Evolutionary conservation across 768 basidiomycete genomes (phyloP), one percentile per base, ranked within the genome.

Genomic region (Leccinellum rugosiceps): DNA sequence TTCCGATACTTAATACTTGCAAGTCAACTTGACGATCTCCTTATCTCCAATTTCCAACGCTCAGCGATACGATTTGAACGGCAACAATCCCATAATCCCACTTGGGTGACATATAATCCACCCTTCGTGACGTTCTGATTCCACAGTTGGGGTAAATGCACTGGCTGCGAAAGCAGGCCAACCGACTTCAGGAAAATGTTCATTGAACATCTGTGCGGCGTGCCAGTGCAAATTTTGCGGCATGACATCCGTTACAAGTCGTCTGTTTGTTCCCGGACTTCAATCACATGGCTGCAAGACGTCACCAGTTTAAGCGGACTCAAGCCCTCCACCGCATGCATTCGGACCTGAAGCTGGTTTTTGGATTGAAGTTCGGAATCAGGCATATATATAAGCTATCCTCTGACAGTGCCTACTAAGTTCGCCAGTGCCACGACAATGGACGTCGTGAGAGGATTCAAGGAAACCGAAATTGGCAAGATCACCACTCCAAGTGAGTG

Each of bases 51-150:
- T 17, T 90, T 41, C 88, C 88, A 13, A 85, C 87, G 15, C 74
- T 91, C 28, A 77, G 82, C 43, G 87, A 90, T 57, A 91, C 88
- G 0, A 79, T 91, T 38, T 41, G 80, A 86, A 62, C 80, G 82
- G 90, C 89, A 88, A 90, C 88, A 2, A 75, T 78, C 50, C 74
- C 78, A 15, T 80, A 83, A 1, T n/a, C 35, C 35, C 75, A n/a
- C 35, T 35, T 38, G 38, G 54, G 54, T 58, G 10, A 54, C 50
- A 25, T 3, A 56, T 14, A 57, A 34, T 31, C 32, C 66, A 31
- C 59, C 66, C 13, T 43, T 53, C 21, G 3, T 35, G 34, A 35
- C 15, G 7, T 35, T n/a, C 35, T n/a, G 38, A n/a, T 41, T n/a
- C n/a, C n/a, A n/a, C 17, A 38, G 17, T 38, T 9, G 15, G 35